Percentiles rank a stretch among this genome's conserved stretches.
Evolutionary conservation across 176 grass and related monocot species (phyloP).

Genomic region (Cenchrus americanus): DNA sequence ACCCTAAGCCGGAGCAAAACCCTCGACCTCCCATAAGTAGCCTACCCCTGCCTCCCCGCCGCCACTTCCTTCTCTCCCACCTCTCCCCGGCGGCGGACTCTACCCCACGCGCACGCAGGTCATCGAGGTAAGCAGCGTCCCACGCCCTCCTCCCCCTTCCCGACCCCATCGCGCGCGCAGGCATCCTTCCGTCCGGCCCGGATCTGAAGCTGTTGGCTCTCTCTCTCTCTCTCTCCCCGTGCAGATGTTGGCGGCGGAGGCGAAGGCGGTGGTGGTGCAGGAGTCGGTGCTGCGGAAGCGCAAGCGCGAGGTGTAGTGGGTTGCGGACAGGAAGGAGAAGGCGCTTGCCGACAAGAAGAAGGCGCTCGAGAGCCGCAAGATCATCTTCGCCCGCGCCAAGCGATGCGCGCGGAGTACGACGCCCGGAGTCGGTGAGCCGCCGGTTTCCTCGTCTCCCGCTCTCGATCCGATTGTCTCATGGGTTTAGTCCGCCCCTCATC

Average conservation of each 20-base stretch:
- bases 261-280: slow-evolving; percentile 57
- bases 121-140: not conserved
- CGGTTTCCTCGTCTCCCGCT: too few species aligned
- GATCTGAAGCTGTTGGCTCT: slow-evolving; percentile 1
- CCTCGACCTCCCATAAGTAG: slow-evolving; percentile 1
- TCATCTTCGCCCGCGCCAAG: slow-evolving; percentile 64
- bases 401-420: slow-evolving; percentile 80
- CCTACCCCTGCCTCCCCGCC: not conserved
- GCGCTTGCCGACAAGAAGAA: slow-evolving; percentile 50
- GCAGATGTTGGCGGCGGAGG: slow-evolving; percentile 56
- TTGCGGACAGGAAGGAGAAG: slow-evolving; percentile 59
- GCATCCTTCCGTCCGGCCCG: fast-evolving
- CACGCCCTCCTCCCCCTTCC: not conserved
- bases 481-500: too few species aligned
- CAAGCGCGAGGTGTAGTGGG: slow-evolving; percentile 73
- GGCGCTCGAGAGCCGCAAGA: slow-evolving; percentile 53
- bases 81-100: slow-evolving; percentile 2
- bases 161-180: too few species aligned
- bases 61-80: not conserved
- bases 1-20: slow-evolving; percentile 20
- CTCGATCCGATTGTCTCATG: too few species aligned
- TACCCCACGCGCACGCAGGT: not conserved
- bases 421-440: slow-evolving; percentile 51
- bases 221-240: not conserved
- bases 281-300: slow-evolving; percentile 72